Conservation (phyloP, 345 rosid species). For the Arabis hirsuta region DNA sequence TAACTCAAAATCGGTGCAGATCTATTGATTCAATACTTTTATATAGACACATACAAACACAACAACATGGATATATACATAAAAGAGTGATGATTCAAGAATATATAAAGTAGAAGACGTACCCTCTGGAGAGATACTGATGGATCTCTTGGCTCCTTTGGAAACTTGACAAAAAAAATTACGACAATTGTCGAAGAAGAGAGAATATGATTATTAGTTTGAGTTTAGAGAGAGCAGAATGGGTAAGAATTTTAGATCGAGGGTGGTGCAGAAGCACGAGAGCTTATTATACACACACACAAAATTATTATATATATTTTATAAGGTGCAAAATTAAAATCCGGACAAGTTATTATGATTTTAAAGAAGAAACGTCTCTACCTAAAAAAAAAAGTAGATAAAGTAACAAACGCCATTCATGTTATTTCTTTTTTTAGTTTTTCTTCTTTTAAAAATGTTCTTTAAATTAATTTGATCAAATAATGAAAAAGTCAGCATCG, state of each 20-base stretch:
- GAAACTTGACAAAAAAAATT: not conserved
- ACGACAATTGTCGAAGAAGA: conserved; percentile 25
- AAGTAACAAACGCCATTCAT: conserved; percentile 38
- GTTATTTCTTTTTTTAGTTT: not conserved
- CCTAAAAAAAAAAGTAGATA: conserved; percentile 35
- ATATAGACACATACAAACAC: conserved; percentile 14
- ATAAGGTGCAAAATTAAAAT: conserved; percentile 42
- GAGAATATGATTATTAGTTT: not conserved
- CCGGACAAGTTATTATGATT: conserved; percentile 39
- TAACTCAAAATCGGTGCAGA: conserved; percentile 35
- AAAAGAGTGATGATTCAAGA: conserved; percentile 7
- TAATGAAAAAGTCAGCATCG: conserved; percentile 38
- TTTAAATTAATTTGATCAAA: not conserved
- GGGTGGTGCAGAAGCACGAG: conserved; percentile 46
- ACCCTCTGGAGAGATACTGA: conserved; percentile 11
- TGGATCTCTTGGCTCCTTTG: conserved; percentile 26
- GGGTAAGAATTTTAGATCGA: conserved; percentile 39
- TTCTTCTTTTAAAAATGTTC: not conserved
- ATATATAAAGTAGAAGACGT: not conserved
- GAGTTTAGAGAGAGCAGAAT: conserved; percentile 17
- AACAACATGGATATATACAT: not conserved
- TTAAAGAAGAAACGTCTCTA: conserved; percentile 41
- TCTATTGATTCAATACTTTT: conserved; percentile 17
- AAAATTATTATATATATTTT: conserved; percentile 20
- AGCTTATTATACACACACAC: conserved; percentile 27